phyloP scores from a whole-genome alignment of 1,284 basidiomycete species.

The Malassezia pachydermatis region DNA sequence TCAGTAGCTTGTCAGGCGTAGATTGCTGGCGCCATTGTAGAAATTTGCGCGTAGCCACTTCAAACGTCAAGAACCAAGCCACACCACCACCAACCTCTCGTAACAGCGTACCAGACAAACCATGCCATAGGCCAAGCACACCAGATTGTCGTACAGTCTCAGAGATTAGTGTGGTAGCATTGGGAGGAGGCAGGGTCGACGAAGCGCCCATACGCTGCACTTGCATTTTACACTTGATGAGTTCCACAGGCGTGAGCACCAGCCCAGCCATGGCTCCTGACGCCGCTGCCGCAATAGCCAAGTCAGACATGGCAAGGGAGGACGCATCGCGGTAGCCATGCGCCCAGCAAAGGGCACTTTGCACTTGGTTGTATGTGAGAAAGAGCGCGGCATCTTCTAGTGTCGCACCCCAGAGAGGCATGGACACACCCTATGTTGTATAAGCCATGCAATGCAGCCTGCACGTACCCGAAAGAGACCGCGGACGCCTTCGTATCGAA shows the following conservation, averaged over 20 bases:
- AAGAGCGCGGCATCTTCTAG: conserved; percentile 80
- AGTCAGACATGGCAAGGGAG: conserved; percentile 54
- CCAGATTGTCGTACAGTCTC: conserved; percentile 61
- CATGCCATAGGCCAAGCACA: conserved; percentile 69
- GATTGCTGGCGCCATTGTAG: conserved; percentile 9
- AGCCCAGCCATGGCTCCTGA: conserved; percentile 74
- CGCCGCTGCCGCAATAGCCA: conserved; percentile 65
- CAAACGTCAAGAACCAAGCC: conserved; percentile 80
- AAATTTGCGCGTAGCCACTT: conserved; percentile 49
- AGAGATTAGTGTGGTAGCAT: conserved; percentile 58
- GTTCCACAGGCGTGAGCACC: conserved; percentile 78
- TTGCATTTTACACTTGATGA: conserved; percentile 91
- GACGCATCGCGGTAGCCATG: conserved; percentile 29
- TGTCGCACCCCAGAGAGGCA: conserved; percentile 80
- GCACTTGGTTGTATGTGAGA: conserved; percentile 72
- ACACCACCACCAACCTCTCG: conserved; percentile 76
- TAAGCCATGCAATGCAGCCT: not conserved
- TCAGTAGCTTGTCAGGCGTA: conserved; percentile 18
- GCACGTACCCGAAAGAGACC: conserved; percentile 34
- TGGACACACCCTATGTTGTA: conserved; percentile 65
- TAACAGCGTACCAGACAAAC: conserved; percentile 67
- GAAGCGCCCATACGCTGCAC: conserved; percentile 64
- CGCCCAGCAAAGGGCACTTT: conserved; percentile 56
- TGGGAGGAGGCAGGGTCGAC: not conserved
- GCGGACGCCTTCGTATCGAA: conserved; percentile 33